Conservation (phyloP, 768 basidiomycete genomes). For the Sporobolomyces phaffii region DNA sequence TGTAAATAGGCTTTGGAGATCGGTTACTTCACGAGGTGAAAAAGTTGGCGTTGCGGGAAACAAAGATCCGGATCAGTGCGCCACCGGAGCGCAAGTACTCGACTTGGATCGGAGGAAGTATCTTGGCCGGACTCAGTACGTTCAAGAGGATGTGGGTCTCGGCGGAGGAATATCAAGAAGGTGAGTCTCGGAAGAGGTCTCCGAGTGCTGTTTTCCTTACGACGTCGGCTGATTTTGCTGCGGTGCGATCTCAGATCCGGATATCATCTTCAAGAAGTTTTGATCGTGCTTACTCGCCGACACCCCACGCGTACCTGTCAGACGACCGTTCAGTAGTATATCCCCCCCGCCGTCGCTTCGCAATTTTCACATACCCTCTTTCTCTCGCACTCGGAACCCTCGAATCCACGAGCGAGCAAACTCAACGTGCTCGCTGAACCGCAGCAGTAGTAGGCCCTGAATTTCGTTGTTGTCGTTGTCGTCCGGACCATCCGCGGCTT, state of each 20-base stretch:
- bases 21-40: constrained; percentile 93
- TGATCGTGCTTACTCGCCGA: too few relatives aligned
- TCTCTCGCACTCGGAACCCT: not conserved
- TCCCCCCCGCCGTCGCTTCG: not conserved
- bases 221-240: too few relatives aligned
- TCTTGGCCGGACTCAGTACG: constrained; percentile 87
- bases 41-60: constrained; percentile 86
- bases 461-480: too few relatives aligned
- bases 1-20: constrained; percentile 78
- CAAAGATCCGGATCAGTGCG: constrained; percentile 98
- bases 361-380: not conserved
- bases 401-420: too few relatives aligned
- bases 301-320: too few relatives aligned
- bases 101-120: constrained; percentile 71
- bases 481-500: too few relatives aligned
- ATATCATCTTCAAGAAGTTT: constrained; percentile 38
- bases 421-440: too few relatives aligned
- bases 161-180: constrained; percentile 97
- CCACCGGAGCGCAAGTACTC: constrained; percentile 99
- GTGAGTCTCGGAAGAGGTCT: too few relatives aligned
- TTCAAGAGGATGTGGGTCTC: constrained; percentile 99
- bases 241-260: constrained; percentile 13
- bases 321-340: not conserved
- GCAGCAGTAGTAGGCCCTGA: too few relatives aligned
- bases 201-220: too few relatives aligned